Conservation (phyloP, 768 basidiomycete species). For the Dentipellis sp. region DNA sequence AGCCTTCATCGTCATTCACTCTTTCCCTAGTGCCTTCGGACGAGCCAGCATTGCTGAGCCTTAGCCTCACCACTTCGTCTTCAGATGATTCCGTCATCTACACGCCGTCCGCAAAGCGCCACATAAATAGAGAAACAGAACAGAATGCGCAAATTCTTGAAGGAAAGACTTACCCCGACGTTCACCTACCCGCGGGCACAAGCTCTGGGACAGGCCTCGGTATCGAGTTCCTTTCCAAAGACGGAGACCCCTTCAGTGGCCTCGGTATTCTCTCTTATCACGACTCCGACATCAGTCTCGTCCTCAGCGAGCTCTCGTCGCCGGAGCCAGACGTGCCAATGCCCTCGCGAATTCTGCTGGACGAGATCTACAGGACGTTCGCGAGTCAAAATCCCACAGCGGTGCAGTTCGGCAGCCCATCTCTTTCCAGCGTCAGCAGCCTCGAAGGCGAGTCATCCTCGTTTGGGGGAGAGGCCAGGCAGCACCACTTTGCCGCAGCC, state of each 20-base stretch:
- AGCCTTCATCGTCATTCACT: slow-evolving; percentile 7
- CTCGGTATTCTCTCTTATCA: slow-evolving; percentile 9
- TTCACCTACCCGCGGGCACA: slow-evolving; percentile 5
- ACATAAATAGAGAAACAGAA: background rate
- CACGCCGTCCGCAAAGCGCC: background rate
- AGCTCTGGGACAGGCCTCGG: slow-evolving; percentile 11
- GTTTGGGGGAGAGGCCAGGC: no score
- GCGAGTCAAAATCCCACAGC: background rate
- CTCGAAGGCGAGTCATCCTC: no score
- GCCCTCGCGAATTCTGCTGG: slow-evolving; percentile 14
- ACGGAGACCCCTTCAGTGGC: slow-evolving; percentile 10
- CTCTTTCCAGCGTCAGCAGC: no score
- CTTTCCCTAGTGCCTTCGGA: slow-evolving; percentile 4
- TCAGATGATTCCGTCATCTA: slow-evolving; percentile 11
- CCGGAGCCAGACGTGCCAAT: slow-evolving; percentile 9
- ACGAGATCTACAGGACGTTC: slow-evolving; percentile 8
- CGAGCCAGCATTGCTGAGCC: slow-evolving; percentile 7
- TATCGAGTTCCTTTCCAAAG: slow-evolving; percentile 9
- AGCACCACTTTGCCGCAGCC: no score
- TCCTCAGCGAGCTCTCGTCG: background rate
- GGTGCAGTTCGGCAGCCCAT: background rate
- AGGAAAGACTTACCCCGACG: slow-evolving; percentile 2
- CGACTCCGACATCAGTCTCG: slow-evolving; percentile 1
- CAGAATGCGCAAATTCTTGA: slow-evolving; percentile 1
- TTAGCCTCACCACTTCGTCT: slow-evolving; percentile 6